A percentile compares a stretch with the other conserved stretches of the same genome.
phyloP scores from a whole-genome alignment of 345 rosid genomes.

The Clarkia xantiana region DNA sequence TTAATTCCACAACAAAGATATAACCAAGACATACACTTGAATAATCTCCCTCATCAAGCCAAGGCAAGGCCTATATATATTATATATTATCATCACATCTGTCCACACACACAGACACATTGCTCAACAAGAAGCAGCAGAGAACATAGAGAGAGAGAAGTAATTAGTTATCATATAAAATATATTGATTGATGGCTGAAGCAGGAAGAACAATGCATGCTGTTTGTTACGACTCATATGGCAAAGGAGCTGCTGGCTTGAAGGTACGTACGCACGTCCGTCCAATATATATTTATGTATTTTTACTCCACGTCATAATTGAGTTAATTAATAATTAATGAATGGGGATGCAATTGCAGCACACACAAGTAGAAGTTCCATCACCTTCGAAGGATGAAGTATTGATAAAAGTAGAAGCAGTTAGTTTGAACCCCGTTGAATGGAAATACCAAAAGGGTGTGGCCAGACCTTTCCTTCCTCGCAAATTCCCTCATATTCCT shows the following conservation, averaged over 20 bases:
- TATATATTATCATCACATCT: too few relatives aligned
- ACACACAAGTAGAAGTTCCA: slow-evolving; percentile 10
- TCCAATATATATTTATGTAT: too few relatives aligned
- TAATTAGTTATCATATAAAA: too few relatives aligned
- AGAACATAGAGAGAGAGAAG: too few relatives aligned
- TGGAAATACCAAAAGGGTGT: slow-evolving; percentile 15
- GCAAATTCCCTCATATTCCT: slow-evolving; percentile 18
- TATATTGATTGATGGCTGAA: too few relatives aligned
- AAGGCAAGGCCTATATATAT: too few relatives aligned
- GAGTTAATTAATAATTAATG: background rate
- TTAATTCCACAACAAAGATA: too few relatives aligned
- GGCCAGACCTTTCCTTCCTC: slow-evolving; percentile 10
- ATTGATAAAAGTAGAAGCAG: slow-evolving; percentile 9
- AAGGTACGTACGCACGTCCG: slow-evolving; percentile 16
- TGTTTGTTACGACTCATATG: slow-evolving; percentile 21
- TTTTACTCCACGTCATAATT: too few relatives aligned
- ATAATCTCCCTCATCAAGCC: too few relatives aligned
- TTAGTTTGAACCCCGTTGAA: slow-evolving; percentile 12
- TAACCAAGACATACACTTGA: too few relatives aligned
- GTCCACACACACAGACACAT: too few relatives aligned
- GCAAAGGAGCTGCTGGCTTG: slow-evolving; percentile 36
- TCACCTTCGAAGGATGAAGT: slow-evolving; percentile 7
- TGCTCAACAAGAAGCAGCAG: too few relatives aligned
- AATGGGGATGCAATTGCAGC: slow-evolving; percentile 5
- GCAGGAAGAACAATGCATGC: slow-evolving; percentile 31